Evolutionary conservation across 116 monocot species (phyloP), one percentile per base, ranked within the genome.

Genomic region (Dioscorea cayenensis): DNA sequence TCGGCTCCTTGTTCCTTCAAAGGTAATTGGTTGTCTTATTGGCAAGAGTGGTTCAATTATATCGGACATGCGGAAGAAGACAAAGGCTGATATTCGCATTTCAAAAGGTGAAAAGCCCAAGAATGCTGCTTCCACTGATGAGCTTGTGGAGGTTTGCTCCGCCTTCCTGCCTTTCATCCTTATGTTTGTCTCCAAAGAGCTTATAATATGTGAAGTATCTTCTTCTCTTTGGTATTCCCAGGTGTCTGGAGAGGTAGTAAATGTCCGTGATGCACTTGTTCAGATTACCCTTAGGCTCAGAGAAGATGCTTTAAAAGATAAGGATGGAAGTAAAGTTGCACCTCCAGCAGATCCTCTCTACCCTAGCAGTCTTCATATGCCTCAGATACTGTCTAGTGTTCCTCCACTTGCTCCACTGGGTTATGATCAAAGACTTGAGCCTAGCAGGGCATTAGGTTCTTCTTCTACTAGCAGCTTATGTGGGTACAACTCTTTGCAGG

Each of bases 1-100:
- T 61, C 81, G 85, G 11, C 83, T 95, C 36, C 84, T 95, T 68
- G 92, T 95, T 37, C 92, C 95, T 2, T 75, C 84, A 22, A 95
- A 85, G 65, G 83, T 82, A 22, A 84, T 95, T 68, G 95, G 95
- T 18, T 95, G 92, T 69, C 84, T 95, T 68, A 95, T 95, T 66
- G 95, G 95, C 12, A 95, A 89, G 77, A 75, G 85, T 68, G 95
- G 95, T 49, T 83, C 85, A 5, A 92, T 95, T 61, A 82, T 95
- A 61, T 92, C 84, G 82, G 92, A 92, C 49, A 92, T 95, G 78
- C 78, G 95, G 13, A 92, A 85, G 76, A 87, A 60, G 29, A 85
- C 95, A 23, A 89, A 89, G 70, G 83, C 95, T 63, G 70, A 81
- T 25, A 95, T 95, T 78, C 79, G 69, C 48, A 92, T 95, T 55